phyloP scores from a whole-genome alignment of 495 filamentous ascomycete genomes.

The Penicillium tannophilum region DNA sequence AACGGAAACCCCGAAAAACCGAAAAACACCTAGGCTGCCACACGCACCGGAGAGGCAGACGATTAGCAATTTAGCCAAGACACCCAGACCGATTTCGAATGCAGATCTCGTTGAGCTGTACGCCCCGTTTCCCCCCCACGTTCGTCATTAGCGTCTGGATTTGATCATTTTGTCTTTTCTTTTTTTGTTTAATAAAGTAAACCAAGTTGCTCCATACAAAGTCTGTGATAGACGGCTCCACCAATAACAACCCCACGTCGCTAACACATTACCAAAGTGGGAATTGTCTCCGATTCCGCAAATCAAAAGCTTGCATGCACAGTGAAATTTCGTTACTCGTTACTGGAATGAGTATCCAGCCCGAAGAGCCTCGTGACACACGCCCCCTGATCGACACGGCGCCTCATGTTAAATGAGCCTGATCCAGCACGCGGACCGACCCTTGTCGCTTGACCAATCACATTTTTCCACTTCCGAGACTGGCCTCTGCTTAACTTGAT shows the following conservation, averaged over 20 bases:
- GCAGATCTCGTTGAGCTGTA: background rate
- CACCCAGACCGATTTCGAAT: background rate
- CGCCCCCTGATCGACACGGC: conserved; percentile 10
- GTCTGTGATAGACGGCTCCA: background rate
- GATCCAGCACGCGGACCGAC: conserved; percentile 3
- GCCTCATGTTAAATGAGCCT: conserved; percentile 9
- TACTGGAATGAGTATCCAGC: background rate
- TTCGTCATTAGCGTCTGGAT: too few species aligned
- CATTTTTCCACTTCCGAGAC: background rate
- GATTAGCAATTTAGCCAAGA: background rate
- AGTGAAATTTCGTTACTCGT: background rate
- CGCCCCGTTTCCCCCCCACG: too few species aligned
- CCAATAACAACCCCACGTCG: background rate
- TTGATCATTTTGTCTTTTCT: too few species aligned
- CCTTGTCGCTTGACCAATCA: background rate
- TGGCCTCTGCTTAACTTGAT: background rate
- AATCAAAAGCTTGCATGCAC: too few species aligned
- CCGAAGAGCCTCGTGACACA: conserved; percentile 12
- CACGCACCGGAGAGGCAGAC: background rate
- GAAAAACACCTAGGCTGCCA: background rate
- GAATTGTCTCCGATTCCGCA: background rate
- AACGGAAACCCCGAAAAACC: too few species aligned
- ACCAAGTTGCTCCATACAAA: too few species aligned
- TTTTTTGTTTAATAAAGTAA: too few species aligned
- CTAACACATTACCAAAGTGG: background rate